Conservation (phyloP, 2,329 filamentous ascomycete genomes). For the Trichoderma breve region DNA sequence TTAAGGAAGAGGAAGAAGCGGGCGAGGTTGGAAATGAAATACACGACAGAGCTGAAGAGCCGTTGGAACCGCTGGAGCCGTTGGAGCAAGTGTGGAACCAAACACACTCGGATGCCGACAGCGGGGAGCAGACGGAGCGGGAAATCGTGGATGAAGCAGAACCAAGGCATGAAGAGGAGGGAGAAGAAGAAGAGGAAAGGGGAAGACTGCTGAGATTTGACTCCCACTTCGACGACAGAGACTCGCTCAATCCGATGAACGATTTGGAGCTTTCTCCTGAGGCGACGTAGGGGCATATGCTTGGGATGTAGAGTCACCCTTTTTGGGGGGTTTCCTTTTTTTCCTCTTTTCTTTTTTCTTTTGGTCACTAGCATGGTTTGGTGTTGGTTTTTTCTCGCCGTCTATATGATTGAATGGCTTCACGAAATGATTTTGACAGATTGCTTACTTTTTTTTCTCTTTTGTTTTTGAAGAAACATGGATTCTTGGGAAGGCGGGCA, state of each 20-base stretch:
- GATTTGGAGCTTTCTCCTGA: constrained; percentile 8
- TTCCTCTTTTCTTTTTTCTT: not conserved
- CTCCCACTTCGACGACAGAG: constrained; percentile 20
- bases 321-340: not conserved
- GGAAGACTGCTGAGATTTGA: constrained; percentile 19
- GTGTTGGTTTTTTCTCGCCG: not conserved
- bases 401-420: constrained; percentile 13
- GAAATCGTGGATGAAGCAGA: not conserved
- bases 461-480: constrained; percentile 1
- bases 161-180: not conserved
- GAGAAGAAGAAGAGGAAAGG: constrained; percentile 4
- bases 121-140: not conserved
- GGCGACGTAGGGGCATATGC: not conserved
- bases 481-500: not conserved
- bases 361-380: constrained; percentile 4
- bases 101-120: not conserved
- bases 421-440: constrained; percentile 12
- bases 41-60: not conserved
- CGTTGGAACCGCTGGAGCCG: no score
- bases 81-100: not conserved
- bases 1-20: constrained; percentile 17
- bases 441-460: not conserved
- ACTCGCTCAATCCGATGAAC: constrained; percentile 26
- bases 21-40: constrained; percentile 9
- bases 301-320: not conserved